phyloP scores from a whole-genome alignment of 1,284 basidiomycete genomes.

The Thelephora terrestris region DNA sequence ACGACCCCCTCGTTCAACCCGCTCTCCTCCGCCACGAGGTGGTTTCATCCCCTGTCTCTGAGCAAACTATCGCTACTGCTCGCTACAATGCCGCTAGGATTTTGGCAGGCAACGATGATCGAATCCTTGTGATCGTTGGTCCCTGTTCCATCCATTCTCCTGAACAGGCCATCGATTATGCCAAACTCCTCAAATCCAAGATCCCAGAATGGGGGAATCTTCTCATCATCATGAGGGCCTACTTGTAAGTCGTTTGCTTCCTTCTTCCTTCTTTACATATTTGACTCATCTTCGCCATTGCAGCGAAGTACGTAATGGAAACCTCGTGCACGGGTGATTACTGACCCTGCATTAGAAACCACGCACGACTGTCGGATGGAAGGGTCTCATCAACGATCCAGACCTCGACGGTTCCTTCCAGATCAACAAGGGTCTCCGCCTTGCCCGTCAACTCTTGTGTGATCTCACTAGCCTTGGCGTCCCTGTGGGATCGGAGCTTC shows the following conservation, averaged over 20 bases:
- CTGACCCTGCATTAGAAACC: constrained; percentile 49
- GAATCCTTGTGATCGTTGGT: constrained; percentile 85
- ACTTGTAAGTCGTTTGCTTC: constrained; percentile 60
- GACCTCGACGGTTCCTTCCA: constrained; percentile 91
- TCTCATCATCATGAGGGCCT: constrained; percentile 91
- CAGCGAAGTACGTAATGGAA: constrained; percentile 37
- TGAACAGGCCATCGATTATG: constrained; percentile 87
- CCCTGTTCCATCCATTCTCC: constrained; percentile 95
- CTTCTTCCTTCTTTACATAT: constrained; percentile 9
- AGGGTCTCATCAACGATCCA: constrained; percentile 85
- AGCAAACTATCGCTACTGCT: constrained; percentile 68
- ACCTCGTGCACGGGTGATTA: not conserved
- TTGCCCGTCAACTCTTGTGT: constrained; percentile 81
- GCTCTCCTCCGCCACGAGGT: constrained; percentile 83
- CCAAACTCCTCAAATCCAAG: constrained; percentile 62
- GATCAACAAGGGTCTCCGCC: constrained; percentile 92
- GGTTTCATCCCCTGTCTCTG: constrained; percentile 44
- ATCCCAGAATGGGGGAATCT: constrained; percentile 68
- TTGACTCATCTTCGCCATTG: constrained; percentile 5
- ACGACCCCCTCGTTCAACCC: constrained; percentile 89
- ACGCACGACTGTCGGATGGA: constrained; percentile 83
- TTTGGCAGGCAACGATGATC: constrained; percentile 75
- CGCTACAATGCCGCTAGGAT: constrained; percentile 72
- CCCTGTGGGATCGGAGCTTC: constrained; percentile 90
- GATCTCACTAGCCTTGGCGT: constrained; percentile 85